Conservation (phyloP, 2,329 filamentous ascomycete species). For the Venturia aucupariae region DNA sequence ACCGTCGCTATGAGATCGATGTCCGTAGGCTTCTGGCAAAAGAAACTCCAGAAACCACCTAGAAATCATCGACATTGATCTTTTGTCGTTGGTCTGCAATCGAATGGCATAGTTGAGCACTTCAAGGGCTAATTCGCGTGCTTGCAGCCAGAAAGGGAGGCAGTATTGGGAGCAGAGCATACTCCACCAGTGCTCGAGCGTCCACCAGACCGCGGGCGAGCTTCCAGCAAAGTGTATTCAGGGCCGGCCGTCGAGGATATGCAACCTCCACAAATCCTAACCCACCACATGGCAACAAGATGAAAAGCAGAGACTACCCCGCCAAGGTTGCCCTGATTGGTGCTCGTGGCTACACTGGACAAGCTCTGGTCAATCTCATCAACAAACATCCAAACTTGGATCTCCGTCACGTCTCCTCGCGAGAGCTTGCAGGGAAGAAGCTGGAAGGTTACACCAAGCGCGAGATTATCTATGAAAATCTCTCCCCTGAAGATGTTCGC, state of each 20-base stretch:
- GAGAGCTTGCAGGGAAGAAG: conserved; percentile 79
- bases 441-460: conserved; percentile 86
- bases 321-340: conserved; percentile 81
- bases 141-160: conserved; percentile 17
- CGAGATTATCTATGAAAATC: conserved; percentile 84
- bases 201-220: not conserved
- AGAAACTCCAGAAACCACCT: not conserved
- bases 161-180: conserved; percentile 50
- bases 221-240: conserved; percentile 1
- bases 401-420: conserved; percentile 82
- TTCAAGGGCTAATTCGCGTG: not conserved
- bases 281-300: conserved; percentile 80
- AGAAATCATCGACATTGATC: not conserved
- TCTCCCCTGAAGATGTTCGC: conserved; percentile 76
- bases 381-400: conserved; percentile 87
- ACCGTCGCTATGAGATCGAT: conserved; percentile 38
- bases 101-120: not conserved
- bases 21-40: conserved; percentile 26
- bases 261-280: conserved; percentile 72
- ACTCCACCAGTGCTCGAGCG: conserved; percentile 11
- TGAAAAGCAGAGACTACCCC: conserved; percentile 69
- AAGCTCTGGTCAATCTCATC: conserved; percentile 78
- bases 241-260: conserved; percentile 40
- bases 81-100: not conserved
- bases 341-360: conserved; percentile 87